A percentile compares a stretch with the other conserved stretches of the same genome.
Evolutionary conservation across 1,139 yeast genomes (phyloP).

Genomic region (Saccharomycopsis crataegensis): DNA sequence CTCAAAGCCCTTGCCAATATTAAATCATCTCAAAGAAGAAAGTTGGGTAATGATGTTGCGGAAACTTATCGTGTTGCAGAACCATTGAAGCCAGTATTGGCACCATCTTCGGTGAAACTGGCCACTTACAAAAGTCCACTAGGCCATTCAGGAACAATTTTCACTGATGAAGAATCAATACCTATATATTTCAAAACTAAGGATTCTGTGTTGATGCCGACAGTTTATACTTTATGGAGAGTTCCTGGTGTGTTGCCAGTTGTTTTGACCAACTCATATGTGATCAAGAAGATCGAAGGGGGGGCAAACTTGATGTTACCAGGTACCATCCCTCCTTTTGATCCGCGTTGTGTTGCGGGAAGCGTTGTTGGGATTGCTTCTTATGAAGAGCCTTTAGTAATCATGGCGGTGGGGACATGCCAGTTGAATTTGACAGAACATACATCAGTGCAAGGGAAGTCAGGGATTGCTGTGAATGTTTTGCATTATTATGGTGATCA

Average conservation of each 20-base stretch:
- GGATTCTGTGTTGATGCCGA: constrained; percentile 54
- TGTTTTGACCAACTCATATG: constrained; percentile 66
- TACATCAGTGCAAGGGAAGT: constrained; percentile 41
- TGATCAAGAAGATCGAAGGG: constrained; percentile 51
- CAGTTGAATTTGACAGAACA: constrained; percentile 41
- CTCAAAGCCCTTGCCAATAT: constrained; percentile 44
- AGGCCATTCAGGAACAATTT: constrained; percentile 55
- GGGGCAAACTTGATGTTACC: constrained; percentile 94
- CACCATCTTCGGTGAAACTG: constrained; percentile 59
- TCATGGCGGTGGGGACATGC: constrained; percentile 72
- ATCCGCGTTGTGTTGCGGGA: constrained; percentile 36
- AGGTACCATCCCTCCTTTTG: constrained; percentile 80
- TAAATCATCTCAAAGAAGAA: constrained; percentile 75
- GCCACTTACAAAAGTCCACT: constrained; percentile 54
- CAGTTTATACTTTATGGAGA: constrained; percentile 67
- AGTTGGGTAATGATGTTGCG: constrained; percentile 43
- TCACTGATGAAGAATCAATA: constrained; percentile 51
- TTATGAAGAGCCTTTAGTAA: constrained; percentile 50
- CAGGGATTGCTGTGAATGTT: constrained; percentile 63
- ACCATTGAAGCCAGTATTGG: constrained; percentile 36
- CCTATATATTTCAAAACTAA: constrained; percentile 70
- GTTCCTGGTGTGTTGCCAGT: constrained; percentile 59
- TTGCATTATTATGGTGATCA: constrained; percentile 50
- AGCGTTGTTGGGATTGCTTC: constrained; percentile 67
- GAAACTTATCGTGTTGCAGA: constrained; percentile 40